Conservation (phyloP, 345 rosid genomes). For the Corymbia maculata region DNA sequence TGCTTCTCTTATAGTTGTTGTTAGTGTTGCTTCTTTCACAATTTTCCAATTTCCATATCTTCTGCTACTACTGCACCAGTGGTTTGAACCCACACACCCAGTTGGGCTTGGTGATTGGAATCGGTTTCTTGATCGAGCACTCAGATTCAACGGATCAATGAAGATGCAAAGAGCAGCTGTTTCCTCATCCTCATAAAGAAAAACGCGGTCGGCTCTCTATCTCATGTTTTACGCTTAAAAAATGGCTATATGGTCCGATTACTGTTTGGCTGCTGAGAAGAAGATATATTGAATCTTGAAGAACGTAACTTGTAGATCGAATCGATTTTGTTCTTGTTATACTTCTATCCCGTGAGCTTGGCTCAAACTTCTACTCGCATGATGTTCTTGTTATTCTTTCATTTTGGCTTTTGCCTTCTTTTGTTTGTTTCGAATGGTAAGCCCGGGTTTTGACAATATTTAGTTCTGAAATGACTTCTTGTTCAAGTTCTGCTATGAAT, state of each 20-base stretch:
- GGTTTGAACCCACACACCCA: neutral
- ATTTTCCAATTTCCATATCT: neutral
- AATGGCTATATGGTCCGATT: neutral
- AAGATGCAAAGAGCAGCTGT: slow-evolving; percentile 5
- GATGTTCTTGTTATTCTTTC: too few species aligned
- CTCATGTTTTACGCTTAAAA: neutral
- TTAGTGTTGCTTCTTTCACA: neutral
- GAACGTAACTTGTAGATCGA: neutral
- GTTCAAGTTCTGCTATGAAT: neutral
- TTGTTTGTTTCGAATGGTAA: neutral
- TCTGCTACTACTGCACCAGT: neutral
- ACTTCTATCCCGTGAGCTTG: neutral
- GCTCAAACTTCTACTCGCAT: neutral
- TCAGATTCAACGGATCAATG: slow-evolving; percentile 3
- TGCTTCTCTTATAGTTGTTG: neutral
- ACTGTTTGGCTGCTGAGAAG: neutral
- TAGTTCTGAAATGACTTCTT: neutral
- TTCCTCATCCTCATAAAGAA: neutral
- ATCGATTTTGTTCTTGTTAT: neutral
- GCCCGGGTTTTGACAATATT: neutral
- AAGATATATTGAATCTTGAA: neutral
- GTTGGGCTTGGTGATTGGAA: neutral
- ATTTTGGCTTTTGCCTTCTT: neutral
- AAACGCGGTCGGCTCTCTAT: slow-evolving; percentile 17
- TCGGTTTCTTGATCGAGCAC: neutral